Conservation (phyloP, 768 basidiomycete genomes). For the Leccinum arenicola region DNA sequence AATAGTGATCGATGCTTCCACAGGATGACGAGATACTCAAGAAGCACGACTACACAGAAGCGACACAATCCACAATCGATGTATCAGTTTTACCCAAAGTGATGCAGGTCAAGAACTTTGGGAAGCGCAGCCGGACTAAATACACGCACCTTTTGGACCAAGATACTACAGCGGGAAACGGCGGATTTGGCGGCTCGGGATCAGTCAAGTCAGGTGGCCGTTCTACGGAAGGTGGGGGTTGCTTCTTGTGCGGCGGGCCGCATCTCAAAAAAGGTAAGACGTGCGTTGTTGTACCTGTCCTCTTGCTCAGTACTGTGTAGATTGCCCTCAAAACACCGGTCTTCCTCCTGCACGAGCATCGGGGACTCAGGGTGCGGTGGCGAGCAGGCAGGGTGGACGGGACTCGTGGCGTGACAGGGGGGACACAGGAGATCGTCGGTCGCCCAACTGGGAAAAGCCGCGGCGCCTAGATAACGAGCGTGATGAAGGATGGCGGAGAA, state of each 20-base stretch:
- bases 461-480: conserved; percentile 23
- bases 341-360: conserved; percentile 31
- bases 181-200: conserved; percentile 63
- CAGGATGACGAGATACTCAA: conserved; percentile 87
- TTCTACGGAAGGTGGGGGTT: conserved; percentile 61
- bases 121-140: conserved; percentile 88
- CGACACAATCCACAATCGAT: conserved; percentile 85
- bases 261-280: conserved; percentile 84
- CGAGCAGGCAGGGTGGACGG: conserved; percentile 33
- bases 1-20: conserved; percentile 19
- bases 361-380: conserved; percentile 34
- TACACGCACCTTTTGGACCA: conserved; percentile 96
- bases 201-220: conserved; percentile 56
- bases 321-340: conserved; percentile 53
- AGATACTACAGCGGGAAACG: conserved; percentile 71
- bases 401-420: conserved; percentile 38
- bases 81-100: conserved; percentile 87
- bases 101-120: conserved; percentile 97
- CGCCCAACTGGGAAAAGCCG: conserved; percentile 23
- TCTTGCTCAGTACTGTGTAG: conserved; percentile 27
- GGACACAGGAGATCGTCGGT: conserved; percentile 23
- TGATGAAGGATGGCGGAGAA: conserved; percentile 18
- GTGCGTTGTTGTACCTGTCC: not conserved
- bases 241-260: conserved; percentile 92
- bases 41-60: conserved; percentile 83